Percentiles rank a stretch among this genome's conserved stretches.
phyloP scores from a whole-genome alignment of 768 basidiomycete genomes.

The Lepiota venenata region DNA sequence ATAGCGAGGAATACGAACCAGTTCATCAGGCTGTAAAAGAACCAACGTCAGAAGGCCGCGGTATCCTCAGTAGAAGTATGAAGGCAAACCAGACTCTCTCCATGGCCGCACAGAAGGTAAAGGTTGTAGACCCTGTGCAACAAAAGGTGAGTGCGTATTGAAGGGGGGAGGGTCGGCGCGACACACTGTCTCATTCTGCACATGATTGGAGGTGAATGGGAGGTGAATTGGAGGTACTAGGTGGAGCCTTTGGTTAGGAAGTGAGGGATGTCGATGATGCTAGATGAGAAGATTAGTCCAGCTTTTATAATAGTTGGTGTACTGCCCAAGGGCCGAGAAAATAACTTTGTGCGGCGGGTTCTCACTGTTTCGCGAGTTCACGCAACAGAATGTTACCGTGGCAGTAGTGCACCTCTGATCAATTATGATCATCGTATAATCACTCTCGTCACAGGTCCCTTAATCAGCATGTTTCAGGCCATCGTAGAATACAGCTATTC shows the following conservation, averaged over 20 bases:
- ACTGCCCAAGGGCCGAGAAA: too few species aligned
- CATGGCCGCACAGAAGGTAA: conserved; percentile 46
- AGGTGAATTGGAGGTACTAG: neutral
- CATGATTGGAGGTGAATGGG: conserved; percentile 29
- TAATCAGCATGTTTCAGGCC: too few species aligned
- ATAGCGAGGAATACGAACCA: conserved; percentile 18
- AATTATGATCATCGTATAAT: too few species aligned
- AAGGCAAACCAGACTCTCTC: conserved; percentile 32
- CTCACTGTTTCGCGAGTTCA: too few species aligned
- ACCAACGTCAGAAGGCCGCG: neutral
- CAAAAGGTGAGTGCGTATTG: conserved; percentile 1
- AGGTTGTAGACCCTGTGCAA: conserved; percentile 39
- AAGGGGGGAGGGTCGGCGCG: neutral
- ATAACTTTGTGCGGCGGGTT: too few species aligned
- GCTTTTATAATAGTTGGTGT: neutral
- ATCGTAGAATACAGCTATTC: too few species aligned
- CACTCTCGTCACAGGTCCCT: too few species aligned
- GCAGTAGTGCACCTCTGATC: too few species aligned
- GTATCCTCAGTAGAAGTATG: conserved; percentile 13
- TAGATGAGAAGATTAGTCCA: neutral
- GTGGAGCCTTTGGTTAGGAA: too few species aligned
- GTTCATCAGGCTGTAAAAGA: conserved; percentile 24
- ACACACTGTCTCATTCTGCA: conserved; percentile 56
- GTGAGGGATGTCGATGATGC: conserved; percentile 8
- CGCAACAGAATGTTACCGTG: too few species aligned